Evolutionary conservation across 257 asterid genomes (phyloP).

Genomic region (Solanum peruvianum): DNA sequence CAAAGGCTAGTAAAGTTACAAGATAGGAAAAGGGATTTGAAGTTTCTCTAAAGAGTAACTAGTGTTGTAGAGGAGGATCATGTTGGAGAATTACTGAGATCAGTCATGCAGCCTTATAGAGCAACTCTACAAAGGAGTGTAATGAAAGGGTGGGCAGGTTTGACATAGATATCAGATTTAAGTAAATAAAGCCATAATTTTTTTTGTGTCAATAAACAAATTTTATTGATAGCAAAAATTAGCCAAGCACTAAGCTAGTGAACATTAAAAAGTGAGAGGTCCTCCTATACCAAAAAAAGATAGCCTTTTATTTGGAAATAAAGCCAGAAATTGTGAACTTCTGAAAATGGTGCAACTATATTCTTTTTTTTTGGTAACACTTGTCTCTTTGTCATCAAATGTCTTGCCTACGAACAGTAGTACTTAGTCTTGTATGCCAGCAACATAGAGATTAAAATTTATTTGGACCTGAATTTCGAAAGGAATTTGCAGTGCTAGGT

Average conservation of each 20-base stretch:
- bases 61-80: background rate
- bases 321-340: background rate
- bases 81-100: background rate
- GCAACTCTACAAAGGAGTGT: background rate
- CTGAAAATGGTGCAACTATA: background rate
- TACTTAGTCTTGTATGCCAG: background rate
- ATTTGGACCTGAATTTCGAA: background rate
- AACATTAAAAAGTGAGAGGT: background rate
- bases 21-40: background rate
- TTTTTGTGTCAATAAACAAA: background rate
- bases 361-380: background rate
- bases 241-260: background rate
- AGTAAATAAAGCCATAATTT: background rate
- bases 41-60: background rate
- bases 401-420: background rate
- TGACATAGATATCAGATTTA: background rate
- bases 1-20: background rate
- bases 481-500: background rate
- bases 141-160: background rate
- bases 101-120: background rate
- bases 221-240: background rate
- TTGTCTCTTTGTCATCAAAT: background rate
- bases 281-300: background rate
- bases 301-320: background rate
- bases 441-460: background rate